phyloP scores from a whole-genome alignment of 305 asterid species.

The Fraxinus paxiana region DNA sequence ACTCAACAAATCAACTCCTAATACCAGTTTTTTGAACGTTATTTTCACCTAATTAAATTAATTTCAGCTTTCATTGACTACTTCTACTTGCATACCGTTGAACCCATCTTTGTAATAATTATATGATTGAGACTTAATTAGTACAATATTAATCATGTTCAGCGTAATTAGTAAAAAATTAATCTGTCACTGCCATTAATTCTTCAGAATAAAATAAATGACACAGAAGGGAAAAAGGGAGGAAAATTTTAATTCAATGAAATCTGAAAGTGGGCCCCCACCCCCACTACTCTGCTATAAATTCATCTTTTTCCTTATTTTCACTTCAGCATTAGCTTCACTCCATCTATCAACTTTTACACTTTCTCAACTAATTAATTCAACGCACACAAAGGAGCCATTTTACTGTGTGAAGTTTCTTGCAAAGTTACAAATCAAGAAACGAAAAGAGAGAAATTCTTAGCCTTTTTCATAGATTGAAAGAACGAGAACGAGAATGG shows the following conservation, averaged over 20 bases:
- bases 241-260: not conserved
- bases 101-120: slow-evolving; percentile 1
- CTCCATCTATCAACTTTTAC: slow-evolving; percentile 25
- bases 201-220: not conserved
- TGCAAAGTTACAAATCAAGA: slow-evolving; percentile 19
- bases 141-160: not conserved
- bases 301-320: slow-evolving; percentile 26
- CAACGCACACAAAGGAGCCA: not conserved
- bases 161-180: not conserved
- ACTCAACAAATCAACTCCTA: slow-evolving; percentile 25
- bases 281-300: slow-evolving; percentile 37
- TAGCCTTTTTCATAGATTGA: not conserved
- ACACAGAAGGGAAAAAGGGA: not conserved
- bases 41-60: not conserved
- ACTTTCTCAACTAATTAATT: slow-evolving; percentile 29
- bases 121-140: slow-evolving; percentile 13
- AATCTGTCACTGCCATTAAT: slow-evolving; percentile 16
- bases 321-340: slow-evolving; percentile 29
- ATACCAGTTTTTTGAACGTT: slow-evolving; percentile 2
- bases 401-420: not conserved
- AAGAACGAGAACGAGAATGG: slow-evolving; percentile 42
- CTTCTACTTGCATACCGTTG: slow-evolving; percentile 10
- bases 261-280: slow-evolving; percentile 32
- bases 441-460: not conserved
- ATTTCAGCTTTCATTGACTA: not conserved